A percentile compares a stretch with the other conserved stretches of the same genome.
phyloP scores from a whole-genome alignment of 805 yeast species.

The Scheffersomyces coipomensis region DNA sequence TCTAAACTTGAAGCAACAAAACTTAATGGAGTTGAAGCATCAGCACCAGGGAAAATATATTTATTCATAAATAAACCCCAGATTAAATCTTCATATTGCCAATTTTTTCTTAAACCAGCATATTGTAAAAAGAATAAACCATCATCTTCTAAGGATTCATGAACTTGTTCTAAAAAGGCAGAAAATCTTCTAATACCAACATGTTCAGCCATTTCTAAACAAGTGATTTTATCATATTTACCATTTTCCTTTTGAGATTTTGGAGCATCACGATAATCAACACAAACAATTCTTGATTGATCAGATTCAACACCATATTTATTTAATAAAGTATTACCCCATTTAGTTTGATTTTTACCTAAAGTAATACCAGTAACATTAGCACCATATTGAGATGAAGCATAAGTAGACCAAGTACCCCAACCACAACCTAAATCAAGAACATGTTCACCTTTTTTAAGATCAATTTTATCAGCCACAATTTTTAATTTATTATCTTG shows the following conservation, averaged over 20 bases:
- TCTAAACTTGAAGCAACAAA: conserved; percentile 77
- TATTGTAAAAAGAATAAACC: conserved; percentile 85
- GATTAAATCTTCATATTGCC: conserved; percentile 92
- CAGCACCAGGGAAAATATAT: conserved; percentile 96
- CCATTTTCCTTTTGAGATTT: conserved; percentile 47
- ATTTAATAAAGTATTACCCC: conserved; percentile 73
- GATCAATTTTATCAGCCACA: conserved; percentile 82
- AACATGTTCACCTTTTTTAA: conserved; percentile 68
- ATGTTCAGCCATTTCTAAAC: conserved; percentile 95
- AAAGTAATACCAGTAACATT: conserved; percentile 85
- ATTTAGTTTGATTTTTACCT: conserved; percentile 87
- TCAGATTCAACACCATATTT: conserved; percentile 64
- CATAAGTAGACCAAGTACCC: conserved; percentile 89
- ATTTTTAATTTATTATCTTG: conserved; percentile 88
- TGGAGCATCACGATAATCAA: conserved; percentile 91
- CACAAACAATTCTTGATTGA: conserved; percentile 78
- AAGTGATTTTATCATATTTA: conserved; percentile 79
- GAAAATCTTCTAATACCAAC: conserved; percentile 87
- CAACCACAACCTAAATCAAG: conserved; percentile 94
- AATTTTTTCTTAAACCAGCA: conserved; percentile 85
- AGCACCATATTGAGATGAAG: conserved; percentile 81
- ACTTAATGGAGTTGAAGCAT: conserved; percentile 90
- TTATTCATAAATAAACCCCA: conserved; percentile 98
- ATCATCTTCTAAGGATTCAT: conserved; percentile 87
- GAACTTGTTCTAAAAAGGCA: conserved; percentile 73